phyloP scores from a whole-genome alignment of 257 asterid species.

The Cruciata laevipes region DNA sequence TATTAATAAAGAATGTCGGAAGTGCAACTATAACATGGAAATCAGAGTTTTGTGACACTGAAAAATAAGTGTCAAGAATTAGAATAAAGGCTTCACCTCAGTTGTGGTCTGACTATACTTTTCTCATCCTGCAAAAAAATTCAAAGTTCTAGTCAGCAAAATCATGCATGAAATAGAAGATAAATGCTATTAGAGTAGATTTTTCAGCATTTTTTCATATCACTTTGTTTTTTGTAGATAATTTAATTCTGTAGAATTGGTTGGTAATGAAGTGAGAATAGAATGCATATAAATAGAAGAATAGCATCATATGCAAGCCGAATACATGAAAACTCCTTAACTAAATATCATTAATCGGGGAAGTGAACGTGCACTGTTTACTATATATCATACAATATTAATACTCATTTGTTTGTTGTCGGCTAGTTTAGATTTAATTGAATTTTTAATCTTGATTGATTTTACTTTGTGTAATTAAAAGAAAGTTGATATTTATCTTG shows the following conservation, averaged over 20 bases:
- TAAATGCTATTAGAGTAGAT: conserved; percentile 19
- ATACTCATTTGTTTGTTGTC: too few relatives aligned
- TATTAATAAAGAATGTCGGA: not conserved
- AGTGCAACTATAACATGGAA: not conserved
- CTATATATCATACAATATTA: too few relatives aligned
- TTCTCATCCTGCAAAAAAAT: conserved; percentile 43
- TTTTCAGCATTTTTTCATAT: conserved; percentile 49
- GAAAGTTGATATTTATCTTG: too few relatives aligned
- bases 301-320: too few relatives aligned
- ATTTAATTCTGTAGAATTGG: conserved; percentile 20
- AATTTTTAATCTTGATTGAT: too few relatives aligned
- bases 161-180: not conserved
- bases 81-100: conserved; percentile 48
- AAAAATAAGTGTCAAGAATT: not conserved
- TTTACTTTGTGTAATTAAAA: too few relatives aligned
- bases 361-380: too few relatives aligned
- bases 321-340: too few relatives aligned
- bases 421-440: too few relatives aligned
- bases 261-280: conserved; percentile 9
- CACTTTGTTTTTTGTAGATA: conserved; percentile 46
- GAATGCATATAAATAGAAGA: too few relatives aligned
- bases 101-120: conserved; percentile 35
- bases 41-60: not conserved
- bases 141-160: too few relatives aligned
- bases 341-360: too few relatives aligned